Base-by-base conservation (phyloP, 129 eudicot species). In the Rutidosis leptorrhynchoides region DNA sequence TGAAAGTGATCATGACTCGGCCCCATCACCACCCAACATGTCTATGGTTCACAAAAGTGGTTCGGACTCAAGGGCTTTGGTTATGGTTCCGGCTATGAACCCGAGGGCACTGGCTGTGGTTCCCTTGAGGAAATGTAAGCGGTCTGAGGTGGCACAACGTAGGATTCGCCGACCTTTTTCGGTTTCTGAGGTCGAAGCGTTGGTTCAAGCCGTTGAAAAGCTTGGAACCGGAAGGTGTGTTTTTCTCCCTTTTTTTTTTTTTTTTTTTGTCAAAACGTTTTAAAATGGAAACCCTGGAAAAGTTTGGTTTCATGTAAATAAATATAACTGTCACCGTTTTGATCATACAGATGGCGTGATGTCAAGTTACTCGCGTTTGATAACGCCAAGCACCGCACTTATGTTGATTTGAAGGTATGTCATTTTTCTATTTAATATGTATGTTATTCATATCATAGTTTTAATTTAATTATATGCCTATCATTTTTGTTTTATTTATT, bases 201-300 rank as follows among this genome's bases (percentile, higher is more conserved):
- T 94, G 57, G 99, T 94, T 67, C 95, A 94, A 69, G 99, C 97
- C 54, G 99, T 94, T 72, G 99, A 89, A 82, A 84, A 94, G 81
- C 94, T 94, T 27, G 99, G 99, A 42, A 94, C 99, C 17, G 97
- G 84, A 77, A 83, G 84, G 84, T 79, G n/a, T 33, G 61, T 49
- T n/a, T n/a, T n/a, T n/a, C n/a, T n/a, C n/a, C n/a, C n/a, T n/a
- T n/a, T n/a, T n/a, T n/a, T 33, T 29, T 14, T 25, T 45, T 27
- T 32, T 5, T 8, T 9, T 1, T 49, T 17, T 10, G 10, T 49
- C 0, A 49, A 49, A 20, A 9, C 23, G 3, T 49, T 20, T 49
- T 1, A n/a, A 33, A 32, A 51, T 7, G 29, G 42, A 43, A 68
- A 30, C 32, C 57, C 10, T 35, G n/a, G n/a, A n/a, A n/a, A n/a